Percentiles rank a stretch among this genome's conserved stretches.
Evolutionary conservation across 169 alveolate species (phyloP).

Genomic region (Sarcocystis neurona): DNA sequence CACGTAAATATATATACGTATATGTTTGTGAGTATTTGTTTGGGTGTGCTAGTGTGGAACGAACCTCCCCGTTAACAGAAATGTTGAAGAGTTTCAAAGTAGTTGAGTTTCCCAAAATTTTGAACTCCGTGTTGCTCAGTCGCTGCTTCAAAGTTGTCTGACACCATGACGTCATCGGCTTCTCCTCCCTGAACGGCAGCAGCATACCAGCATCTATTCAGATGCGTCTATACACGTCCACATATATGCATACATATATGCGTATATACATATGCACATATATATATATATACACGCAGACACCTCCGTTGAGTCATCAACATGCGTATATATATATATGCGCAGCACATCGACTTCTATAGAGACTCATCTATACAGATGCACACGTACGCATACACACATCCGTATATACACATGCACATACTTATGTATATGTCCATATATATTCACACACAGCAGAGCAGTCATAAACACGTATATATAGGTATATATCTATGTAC

Average conservation of each 20-base stretch:
- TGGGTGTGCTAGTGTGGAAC: not conserved
- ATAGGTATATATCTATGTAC: too few species aligned
- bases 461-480: too few species aligned
- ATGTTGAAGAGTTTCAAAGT: constrained; percentile 8
- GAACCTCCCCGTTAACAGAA: constrained; percentile 12
- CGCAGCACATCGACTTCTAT: too few species aligned
- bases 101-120: not conserved
- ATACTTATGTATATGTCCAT: too few species aligned
- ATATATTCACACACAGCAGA: too few species aligned
- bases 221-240: not conserved
- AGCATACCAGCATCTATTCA: not conserved
- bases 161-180: constrained; percentile 34
- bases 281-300: not conserved
- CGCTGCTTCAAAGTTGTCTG: not conserved
- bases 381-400: too few species aligned
- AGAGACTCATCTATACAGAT: too few species aligned
- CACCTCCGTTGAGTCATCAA: too few species aligned
- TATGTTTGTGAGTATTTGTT: too few species aligned
- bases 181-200: constrained; percentile 20
- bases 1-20: not conserved
- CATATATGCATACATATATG: not conserved
- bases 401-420: too few species aligned
- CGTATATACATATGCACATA: not conserved
- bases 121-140: not conserved
- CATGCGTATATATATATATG: too few species aligned